Evolutionary conservation across 202 grass and related monocot genomes (phyloP).

Genomic region (Saccharum hybrid): DNA sequence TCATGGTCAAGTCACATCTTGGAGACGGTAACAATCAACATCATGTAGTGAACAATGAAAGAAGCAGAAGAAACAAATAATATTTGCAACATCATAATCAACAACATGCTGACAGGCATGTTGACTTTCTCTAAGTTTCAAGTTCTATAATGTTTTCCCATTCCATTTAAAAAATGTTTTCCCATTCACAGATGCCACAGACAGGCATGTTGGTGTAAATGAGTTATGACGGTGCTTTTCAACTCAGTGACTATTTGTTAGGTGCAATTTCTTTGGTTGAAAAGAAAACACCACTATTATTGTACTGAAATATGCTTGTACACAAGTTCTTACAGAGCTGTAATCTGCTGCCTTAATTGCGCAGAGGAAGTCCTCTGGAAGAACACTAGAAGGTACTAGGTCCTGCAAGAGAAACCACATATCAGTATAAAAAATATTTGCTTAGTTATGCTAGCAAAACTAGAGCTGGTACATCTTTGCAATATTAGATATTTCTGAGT

Average conservation of each 20-base stretch:
- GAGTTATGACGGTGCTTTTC: background rate
- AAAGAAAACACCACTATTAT: constrained; percentile 11
- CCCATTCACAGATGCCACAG: background rate
- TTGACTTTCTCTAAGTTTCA: background rate
- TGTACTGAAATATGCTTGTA: constrained; percentile 22
- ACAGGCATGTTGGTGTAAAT: background rate
- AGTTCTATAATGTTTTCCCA: background rate
- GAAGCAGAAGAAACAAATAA: constrained; percentile 6
- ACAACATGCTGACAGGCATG: background rate
- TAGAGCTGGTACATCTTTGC: constrained; percentile 35
- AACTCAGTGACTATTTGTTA: background rate
- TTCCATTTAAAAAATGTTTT: background rate
- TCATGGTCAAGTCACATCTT: background rate
- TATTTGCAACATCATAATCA: background rate
- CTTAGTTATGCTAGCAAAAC: constrained; percentile 33
- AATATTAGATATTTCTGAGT: constrained; percentile 43
- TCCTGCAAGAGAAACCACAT: constrained; percentile 62
- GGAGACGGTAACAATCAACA: background rate
- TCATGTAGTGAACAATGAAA: background rate
- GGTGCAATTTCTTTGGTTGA: background rate
- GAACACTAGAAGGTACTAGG: constrained; percentile 67
- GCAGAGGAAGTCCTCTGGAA: constrained; percentile 71
- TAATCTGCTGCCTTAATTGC: constrained; percentile 89
- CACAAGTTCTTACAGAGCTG: constrained; percentile 86
- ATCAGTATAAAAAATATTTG: constrained; percentile 21